These are phyloP conservation scores for Geotrichum siamense DNA, from an alignment of 1,139 yeast genomes.

Conservation along the genomic window DNA sequence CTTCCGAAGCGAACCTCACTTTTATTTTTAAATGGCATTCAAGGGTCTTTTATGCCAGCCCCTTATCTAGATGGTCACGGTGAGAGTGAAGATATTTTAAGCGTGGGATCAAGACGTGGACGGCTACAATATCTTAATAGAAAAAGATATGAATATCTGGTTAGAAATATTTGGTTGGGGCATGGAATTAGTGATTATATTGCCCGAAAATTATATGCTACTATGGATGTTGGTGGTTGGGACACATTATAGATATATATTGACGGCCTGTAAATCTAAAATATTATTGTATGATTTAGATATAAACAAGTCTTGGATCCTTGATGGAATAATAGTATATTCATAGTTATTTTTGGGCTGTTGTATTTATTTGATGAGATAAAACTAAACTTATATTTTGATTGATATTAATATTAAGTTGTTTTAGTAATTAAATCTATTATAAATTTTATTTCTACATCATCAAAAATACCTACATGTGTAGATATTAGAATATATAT, in stretches of 20 bases:
- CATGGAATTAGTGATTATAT: conserved; percentile 73
- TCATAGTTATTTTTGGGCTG: too few species aligned
- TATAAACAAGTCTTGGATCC: too few species aligned
- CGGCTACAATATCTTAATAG: conserved; percentile 64
- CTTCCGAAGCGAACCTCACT: conserved; percentile 71
- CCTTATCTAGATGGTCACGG: conserved; percentile 88
- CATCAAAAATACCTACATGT: too few species aligned
- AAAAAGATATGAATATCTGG: conserved; percentile 59
- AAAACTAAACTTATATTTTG: too few species aligned
- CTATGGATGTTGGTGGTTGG: conserved; percentile 91
- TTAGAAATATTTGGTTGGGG: conserved; percentile 64
- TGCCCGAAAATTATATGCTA: conserved; percentile 71
- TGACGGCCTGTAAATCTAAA: neutral
- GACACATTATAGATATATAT: conserved; percentile 53
- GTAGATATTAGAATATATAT: too few species aligned
- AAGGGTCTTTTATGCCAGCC: conserved; percentile 76
- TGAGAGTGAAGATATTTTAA: conserved; percentile 65
- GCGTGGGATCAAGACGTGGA: conserved; percentile 41
- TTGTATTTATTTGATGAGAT: too few species aligned
- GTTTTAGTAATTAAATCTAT: too few species aligned
- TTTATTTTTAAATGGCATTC: conserved; percentile 50
- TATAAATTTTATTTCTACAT: too few species aligned
- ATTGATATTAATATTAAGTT: too few species aligned
- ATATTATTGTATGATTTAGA: conserved; percentile 3
- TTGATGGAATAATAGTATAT: too few species aligned